A percentile compares a stretch with the other conserved stretches of the same genome.
Evolutionary conservation across 2,329 filamentous ascomycete genomes (phyloP).

Genomic region (Hypocrella siamensis): DNA sequence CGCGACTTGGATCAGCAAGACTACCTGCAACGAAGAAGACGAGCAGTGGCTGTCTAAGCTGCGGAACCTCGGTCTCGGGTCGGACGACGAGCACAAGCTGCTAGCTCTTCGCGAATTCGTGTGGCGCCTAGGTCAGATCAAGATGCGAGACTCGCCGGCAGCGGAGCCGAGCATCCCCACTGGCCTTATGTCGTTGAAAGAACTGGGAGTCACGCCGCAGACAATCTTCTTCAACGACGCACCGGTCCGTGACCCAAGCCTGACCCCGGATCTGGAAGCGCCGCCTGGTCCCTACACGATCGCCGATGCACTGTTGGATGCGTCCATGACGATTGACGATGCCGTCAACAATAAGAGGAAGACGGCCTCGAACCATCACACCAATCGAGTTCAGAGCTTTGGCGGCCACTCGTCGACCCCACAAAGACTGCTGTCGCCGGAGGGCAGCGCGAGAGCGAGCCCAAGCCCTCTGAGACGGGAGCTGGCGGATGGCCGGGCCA

Average conservation of each 20-base stretch:
- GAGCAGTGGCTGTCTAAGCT: constrained; percentile 82
- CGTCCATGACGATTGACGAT: constrained; percentile 74
- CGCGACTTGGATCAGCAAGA: constrained; percentile 41
- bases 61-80: constrained; percentile 63
- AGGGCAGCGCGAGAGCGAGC: constrained; percentile 12
- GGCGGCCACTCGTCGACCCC: constrained; percentile 12
- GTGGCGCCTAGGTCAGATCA: constrained; percentile 66
- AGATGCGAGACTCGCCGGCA: constrained; percentile 33
- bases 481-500: constrained; percentile 14
- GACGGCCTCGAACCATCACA: constrained; percentile 34
- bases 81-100: constrained; percentile 82
- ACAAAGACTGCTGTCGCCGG: constrained; percentile 16
- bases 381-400: constrained; percentile 23
- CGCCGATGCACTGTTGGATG: constrained; percentile 78
- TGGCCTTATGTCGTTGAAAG: constrained; percentile 53
- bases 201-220: constrained; percentile 64
- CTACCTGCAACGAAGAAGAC: constrained; percentile 76
- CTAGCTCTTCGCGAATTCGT: constrained; percentile 80
- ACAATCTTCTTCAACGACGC: constrained; percentile 86
- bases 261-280: constrained; percentile 14
- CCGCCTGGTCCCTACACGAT: constrained; percentile 53
- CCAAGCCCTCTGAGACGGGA: constrained; percentile 22
- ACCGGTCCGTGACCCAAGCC: constrained; percentile 29
- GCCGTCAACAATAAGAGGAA: constrained; percentile 37
- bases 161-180: constrained; percentile 16